Evolutionary conservation across 2,329 filamentous ascomycete species (phyloP).

Genomic region (Botryotinia convoluta): DNA sequence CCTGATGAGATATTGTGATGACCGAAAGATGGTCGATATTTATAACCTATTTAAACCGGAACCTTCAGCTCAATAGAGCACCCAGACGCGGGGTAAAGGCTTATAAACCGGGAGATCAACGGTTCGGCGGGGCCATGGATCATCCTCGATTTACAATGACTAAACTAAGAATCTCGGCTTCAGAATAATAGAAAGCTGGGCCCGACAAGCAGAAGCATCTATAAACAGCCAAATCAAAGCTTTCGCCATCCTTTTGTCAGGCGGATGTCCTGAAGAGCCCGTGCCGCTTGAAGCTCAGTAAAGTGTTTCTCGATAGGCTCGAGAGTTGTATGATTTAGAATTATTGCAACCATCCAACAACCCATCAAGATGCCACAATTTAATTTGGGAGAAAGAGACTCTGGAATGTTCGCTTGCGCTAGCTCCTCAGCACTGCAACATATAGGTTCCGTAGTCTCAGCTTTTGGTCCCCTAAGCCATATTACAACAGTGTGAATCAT

Average conservation of each 20-base stretch:
- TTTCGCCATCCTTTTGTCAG: not conserved
- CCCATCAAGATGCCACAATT: fast-evolving
- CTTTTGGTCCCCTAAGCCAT: fast-evolving
- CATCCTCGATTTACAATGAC: not conserved
- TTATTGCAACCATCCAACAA: not conserved
- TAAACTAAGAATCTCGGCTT: not conserved
- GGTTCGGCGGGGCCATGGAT: no score
- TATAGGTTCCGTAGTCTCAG: not conserved
- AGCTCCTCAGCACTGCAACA: not conserved
- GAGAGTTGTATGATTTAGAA: not conserved
- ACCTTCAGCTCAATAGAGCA: no score
- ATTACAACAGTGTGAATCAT: not conserved
- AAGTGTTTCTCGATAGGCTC: not conserved
- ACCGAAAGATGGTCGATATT: no score
- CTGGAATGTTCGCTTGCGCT: not conserved
- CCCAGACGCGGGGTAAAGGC: no score
- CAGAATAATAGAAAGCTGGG: not conserved
- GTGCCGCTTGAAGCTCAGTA: not conserved
- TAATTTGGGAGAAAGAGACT: not conserved
- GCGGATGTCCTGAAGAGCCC: fast-evolving
- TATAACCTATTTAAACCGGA: no score
- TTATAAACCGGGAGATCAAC: no score
- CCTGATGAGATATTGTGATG: no score
- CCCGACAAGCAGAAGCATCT: not conserved
- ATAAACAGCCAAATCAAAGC: not conserved